Evolutionary conservation across 352 stramenopile species (phyloP), one percentile per base, ranked within the genome.

Genomic region (Globisporangium perplexum): DNA sequence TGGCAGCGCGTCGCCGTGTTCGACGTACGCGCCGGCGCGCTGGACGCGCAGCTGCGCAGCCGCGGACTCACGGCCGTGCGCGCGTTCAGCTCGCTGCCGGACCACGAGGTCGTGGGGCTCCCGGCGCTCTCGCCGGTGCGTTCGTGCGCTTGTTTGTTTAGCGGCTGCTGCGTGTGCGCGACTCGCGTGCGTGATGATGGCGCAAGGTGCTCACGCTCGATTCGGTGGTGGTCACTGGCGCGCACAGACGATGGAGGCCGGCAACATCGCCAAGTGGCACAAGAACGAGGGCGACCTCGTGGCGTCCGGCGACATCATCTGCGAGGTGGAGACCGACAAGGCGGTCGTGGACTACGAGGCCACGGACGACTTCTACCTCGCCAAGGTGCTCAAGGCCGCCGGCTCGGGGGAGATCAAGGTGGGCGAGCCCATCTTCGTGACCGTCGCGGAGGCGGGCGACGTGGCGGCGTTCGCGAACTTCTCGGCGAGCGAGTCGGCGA

Each of bases 261-360:
- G 96, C 42, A 97, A 80, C 31, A 97, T 99, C 59, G 85, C 93
- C 42, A 87, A 93, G 71, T 99, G 96, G 95, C 93, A 95, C 65
- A 90, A 89, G 65, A 64, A 76, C 59, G 89, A 97, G 61, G 96
- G 95, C 42, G 86, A 97, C n/a, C 64, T 66, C 20, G 96, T 98
- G 65, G 68, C 64, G 23, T 87, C 95, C 1, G 95, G 96, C 10
- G 91, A 98, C 63, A 80, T 97, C 38, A 76, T 98, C 39, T 97
- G 88, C 62, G 80, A 97, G 53, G 89, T 99, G 54, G 96, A 99
- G 77, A 99, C 96, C 12, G 96, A 99, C 76, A 99, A 99, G 76
- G 96, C 97, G 20, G 96, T 96, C 24, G 96, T 99, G 47, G 96
- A 98, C 72, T 99, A 97, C 66, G 96, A 99, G 69, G 89, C 92